Conservation (phyloP, 495 filamentous ascomycete species). For the Lineolata rhizophorae region DNA sequence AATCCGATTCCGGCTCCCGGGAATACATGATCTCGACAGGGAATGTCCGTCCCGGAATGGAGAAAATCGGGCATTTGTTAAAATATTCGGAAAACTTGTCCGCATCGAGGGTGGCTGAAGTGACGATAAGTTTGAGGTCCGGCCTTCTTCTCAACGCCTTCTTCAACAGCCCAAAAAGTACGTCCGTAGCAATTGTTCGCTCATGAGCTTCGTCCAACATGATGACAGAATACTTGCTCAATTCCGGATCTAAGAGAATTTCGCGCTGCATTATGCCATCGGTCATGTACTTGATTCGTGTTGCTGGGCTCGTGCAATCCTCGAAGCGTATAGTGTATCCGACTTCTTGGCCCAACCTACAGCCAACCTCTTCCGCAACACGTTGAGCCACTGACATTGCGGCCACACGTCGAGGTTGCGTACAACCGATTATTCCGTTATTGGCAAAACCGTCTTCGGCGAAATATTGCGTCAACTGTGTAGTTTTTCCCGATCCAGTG, state of each 20-base stretch:
- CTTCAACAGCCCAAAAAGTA: slow-evolving; percentile 83
- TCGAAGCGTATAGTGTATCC: slow-evolving; percentile 98
- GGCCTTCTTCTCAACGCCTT: slow-evolving; percentile 72
- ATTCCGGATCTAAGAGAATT: slow-evolving; percentile 69
- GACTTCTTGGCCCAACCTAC: slow-evolving; percentile 73
- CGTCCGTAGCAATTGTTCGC: slow-evolving; percentile 86
- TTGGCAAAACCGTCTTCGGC: slow-evolving; percentile 82
- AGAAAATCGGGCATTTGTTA: slow-evolving; percentile 84
- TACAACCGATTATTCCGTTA: slow-evolving; percentile 87
- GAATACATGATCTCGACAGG: slow-evolving; percentile 92
- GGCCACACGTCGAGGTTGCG: slow-evolving; percentile 88
- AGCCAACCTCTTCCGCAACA: slow-evolving; percentile 92
- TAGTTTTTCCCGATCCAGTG: slow-evolving; percentile 95
- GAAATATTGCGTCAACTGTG: slow-evolving; percentile 85
- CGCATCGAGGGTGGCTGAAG: slow-evolving; percentile 86
- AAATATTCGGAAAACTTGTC: slow-evolving; percentile 96
- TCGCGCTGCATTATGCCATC: slow-evolving; percentile 96
- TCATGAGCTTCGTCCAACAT: slow-evolving; percentile 99
- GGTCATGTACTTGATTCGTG: slow-evolving; percentile 98
- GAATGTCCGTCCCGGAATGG: slow-evolving; percentile 83
- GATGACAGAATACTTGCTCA: slow-evolving; percentile 80
- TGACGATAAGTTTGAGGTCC: slow-evolving; percentile 88
- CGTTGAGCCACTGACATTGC: slow-evolving; percentile 95
- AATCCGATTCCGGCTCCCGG: slow-evolving; percentile 85
- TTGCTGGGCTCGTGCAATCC: slow-evolving; percentile 73